Evolutionary conservation across 2,329 filamentous ascomycete genomes (phyloP), one percentile per base, ranked within the genome.

Genomic region (Coniochaeta pulveracea): DNA sequence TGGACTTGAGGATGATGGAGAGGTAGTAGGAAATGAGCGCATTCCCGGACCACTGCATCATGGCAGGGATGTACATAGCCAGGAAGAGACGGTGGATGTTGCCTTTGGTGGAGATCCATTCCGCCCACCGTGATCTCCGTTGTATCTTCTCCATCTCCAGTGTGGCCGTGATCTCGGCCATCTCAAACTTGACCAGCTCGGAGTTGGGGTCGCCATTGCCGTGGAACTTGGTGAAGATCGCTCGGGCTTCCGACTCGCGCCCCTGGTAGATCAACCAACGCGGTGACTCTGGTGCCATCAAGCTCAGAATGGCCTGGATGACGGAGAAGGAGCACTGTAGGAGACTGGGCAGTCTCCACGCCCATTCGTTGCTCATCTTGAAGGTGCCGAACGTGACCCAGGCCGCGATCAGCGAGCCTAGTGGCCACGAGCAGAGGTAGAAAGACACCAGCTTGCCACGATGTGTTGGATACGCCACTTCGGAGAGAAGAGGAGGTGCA

Each of bases 171-270:
- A 56, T 56, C 37, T 55, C 47, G 7, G 43, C 37, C 34, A 51
- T 47, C 43, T 47, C 49, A 36, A 43, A 48, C 9, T 33, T 39
- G 23, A 43, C 47, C 5, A 41, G 42, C n/a, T 26, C 43, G 19
- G 33, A 45, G 29, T 38, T 46, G 19, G 38, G 39, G 35, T 66
- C 54, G 5, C 61, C 62, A 37, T 60, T 55, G 7, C 54, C 56
- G 34, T 66, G 63, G 39, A 60, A 64, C 24, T 56, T 58, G 14
- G 51, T 51, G 0, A 64, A 39, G 15, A 56, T 48, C 2, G 38
- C 17, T 2, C 50, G 16, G 2, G 50, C 49, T 27, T 54, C 47
- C 11, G 43, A 22, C 10, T 41, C 34, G 10, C 48, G 42, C 30
- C 41, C 39, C 30, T 45, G 38, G 21, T 35, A 40, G 14, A 47